Percentiles rank a stretch among this genome's conserved stretches.
These are phyloP conservation scores for Liriodendron chinense DNA, from an alignment of 164 flowering plant species.

Conservation along the genomic window DNA sequence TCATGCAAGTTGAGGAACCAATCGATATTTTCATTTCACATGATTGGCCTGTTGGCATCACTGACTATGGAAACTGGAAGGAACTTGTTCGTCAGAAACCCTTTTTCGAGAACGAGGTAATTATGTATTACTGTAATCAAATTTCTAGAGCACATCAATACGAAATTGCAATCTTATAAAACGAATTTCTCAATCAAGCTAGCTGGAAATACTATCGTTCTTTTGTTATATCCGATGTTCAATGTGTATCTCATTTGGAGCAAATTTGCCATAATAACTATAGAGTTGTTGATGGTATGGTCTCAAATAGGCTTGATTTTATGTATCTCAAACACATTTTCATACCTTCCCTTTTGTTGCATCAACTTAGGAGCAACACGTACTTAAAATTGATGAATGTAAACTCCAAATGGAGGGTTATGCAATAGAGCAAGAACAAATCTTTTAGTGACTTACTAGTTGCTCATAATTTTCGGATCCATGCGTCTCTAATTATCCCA, in stretches of 20 bases:
- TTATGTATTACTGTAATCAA: neutral
- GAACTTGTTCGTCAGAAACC: slow-evolving; percentile 66
- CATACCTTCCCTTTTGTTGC: neutral
- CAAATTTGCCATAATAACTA: too few relatives aligned
- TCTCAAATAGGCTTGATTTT: neutral
- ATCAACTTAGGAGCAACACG: neutral
- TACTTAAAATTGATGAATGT: neutral
- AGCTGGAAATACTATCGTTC: neutral
- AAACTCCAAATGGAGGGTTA: neutral
- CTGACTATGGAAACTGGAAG: slow-evolving; percentile 71
- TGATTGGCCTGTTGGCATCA: slow-evolving; percentile 97
- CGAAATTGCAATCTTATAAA: neutral
- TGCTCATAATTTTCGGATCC: too few relatives aligned
- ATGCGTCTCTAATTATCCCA: too few relatives aligned
- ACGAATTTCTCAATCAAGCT: neutral
- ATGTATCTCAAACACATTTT: neutral
- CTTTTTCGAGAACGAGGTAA: slow-evolving; percentile 78
- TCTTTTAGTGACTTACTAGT: too few relatives aligned
- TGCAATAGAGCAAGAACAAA: too few relatives aligned
- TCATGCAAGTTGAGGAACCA: slow-evolving; percentile 80
- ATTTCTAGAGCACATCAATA: neutral
- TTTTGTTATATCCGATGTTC: neutral
- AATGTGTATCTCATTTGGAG: too few relatives aligned
- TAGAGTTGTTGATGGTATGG: neutral
- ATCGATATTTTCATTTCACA: slow-evolving; percentile 93